Evolutionary conservation across 2,329 filamentous ascomycete genomes (phyloP).

Genomic region (Claviceps sp.): DNA sequence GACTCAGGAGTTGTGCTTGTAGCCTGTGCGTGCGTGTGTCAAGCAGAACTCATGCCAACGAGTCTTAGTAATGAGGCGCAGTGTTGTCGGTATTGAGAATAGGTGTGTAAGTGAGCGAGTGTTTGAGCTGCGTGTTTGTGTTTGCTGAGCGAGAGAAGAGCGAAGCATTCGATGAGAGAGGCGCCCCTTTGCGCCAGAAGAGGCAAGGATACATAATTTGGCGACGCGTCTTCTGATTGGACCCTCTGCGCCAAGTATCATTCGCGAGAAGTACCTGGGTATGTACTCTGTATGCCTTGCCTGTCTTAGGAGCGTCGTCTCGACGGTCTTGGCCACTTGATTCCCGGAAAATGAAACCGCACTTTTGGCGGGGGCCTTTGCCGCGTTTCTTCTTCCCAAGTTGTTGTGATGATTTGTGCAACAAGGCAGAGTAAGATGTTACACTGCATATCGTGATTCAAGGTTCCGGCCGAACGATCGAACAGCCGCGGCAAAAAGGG

Average conservation of each 20-base stretch:
- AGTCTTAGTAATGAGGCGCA: background rate
- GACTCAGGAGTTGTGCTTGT: background rate
- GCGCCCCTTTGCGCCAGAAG: background rate
- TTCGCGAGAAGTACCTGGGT: background rate
- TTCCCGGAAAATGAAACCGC: no score
- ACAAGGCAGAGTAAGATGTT: background rate
- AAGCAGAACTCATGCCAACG: background rate
- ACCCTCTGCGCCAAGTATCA: background rate
- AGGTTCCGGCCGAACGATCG: background rate
- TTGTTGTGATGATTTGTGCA: background rate
- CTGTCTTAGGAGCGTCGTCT: background rate
- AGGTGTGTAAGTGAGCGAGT: background rate
- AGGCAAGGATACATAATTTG: background rate
- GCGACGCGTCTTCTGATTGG: background rate
- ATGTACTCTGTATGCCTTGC: background rate
- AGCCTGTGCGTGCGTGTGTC: background rate
- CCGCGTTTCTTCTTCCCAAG: background rate
- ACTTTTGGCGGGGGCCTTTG: background rate
- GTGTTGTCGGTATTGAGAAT: background rate
- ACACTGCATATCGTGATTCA: background rate
- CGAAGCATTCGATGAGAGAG: background rate
- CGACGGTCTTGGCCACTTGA: background rate
- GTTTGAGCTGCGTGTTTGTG: background rate
- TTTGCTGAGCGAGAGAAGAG: background rate
- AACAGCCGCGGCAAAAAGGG: background rate